Percentiles rank a stretch among this genome's conserved stretches.
Conservation (phyloP, 306 rosid genomes). For the Coriaria nepalensis region DNA sequence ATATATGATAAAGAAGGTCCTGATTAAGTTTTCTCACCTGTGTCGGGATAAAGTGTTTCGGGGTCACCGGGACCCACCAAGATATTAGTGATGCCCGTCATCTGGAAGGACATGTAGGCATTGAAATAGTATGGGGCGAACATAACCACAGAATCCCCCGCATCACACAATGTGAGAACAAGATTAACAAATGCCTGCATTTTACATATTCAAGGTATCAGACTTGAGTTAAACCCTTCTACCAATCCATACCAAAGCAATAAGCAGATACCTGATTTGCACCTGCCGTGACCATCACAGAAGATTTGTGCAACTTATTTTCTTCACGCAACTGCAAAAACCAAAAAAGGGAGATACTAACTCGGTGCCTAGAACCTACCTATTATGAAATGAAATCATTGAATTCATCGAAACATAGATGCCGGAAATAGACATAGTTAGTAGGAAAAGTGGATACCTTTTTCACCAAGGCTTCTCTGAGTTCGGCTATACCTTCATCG, state of each 20-base stretch:
- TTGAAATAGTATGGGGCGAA: conserved; percentile 95
- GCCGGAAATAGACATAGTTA: no score
- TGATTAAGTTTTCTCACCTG: conserved; percentile 30
- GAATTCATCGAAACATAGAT: not conserved
- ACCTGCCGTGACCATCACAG: conserved; percentile 97
- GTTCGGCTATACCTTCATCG: conserved; percentile 91
- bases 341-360: conserved; percentile 7
- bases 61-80: conserved; percentile 73
- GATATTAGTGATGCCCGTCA: conserved; percentile 86
- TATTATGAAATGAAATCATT: not conserved
- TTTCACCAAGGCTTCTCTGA: conserved; percentile 46
- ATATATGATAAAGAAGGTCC: no score
- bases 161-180: conserved; percentile 90
- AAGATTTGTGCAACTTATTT: conserved; percentile 69
- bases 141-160: conserved; percentile 82
- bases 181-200: conserved; percentile 93
- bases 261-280: conserved; percentile 64
- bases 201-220: not conserved
- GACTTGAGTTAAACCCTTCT: no score
- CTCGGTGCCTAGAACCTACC: not conserved
- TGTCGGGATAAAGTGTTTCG: conserved; percentile 74
- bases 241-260: no score
- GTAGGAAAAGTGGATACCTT: conserved; percentile 34
- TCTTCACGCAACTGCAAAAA: conserved; percentile 54
- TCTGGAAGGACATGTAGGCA: conserved; percentile 84